Base-by-base conservation (phyloP, 352 stramenopile genomes). In the Phytophthora litchii region DNA sequence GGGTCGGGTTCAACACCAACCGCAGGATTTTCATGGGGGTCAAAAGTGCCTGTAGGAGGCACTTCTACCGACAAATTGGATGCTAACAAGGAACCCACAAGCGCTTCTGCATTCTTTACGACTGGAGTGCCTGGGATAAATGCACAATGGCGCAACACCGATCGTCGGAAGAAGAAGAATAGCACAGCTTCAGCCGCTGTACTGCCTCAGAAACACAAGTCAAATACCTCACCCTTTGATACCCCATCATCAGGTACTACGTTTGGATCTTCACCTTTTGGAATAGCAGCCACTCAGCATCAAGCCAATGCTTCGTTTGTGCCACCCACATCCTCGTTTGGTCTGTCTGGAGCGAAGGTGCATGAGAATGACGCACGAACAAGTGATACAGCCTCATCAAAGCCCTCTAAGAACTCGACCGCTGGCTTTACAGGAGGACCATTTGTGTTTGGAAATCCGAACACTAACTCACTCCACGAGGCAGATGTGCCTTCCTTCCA, bases 151-250 rank as follows among this genome's bases (percentile, higher is more conserved):
- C 55, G 56, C 14, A 47, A 45, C 27, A 50, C 38, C 3, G 34
- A 56, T 25, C 67, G 62, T 4, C 53, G 53, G 19, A 76, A 69
- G 32, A 76, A 69, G 32, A 70, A 66, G 32, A 11, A 9, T 10
- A 53, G 16, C 3, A 49, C 48, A 1, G 32, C 36, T 25, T 42
- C 53, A 62, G 23, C 37, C 4, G 3, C 41, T 64, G 25, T 29
- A 37, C n/a, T 50, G 6, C 31, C 38, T 11, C 5, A 21, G 35
- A 52, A 48, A 4, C 29, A 35, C 32, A 54, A 12, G 13, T 13
- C 51, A 0, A 61, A 11, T 23, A 31, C 21, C 3, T 41, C 45
- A n/a, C 29, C 27, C 13, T 58, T 59, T 11, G n/a, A 23, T 13
- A 20, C 19, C 4, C 16, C 50, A n/a, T 25, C 60, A 19, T 42